Conservation (phyloP, 1,284 basidiomycete genomes). For the Tylopilus microsporus region DNA sequence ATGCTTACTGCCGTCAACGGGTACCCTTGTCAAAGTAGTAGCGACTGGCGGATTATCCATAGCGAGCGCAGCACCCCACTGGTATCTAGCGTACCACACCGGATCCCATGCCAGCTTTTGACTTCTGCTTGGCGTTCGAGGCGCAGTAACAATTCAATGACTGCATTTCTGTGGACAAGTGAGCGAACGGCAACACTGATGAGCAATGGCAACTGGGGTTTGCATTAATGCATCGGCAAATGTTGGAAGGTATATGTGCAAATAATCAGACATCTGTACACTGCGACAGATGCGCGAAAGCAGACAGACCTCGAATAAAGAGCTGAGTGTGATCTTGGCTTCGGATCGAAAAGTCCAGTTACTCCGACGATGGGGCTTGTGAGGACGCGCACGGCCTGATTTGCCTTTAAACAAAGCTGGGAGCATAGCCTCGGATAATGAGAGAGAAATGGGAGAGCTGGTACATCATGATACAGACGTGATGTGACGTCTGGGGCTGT, state of each 20-base stretch:
- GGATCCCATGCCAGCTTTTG: constrained; percentile 56
- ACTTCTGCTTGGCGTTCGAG: constrained; percentile 49
- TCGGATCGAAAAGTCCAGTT: constrained; percentile 56
- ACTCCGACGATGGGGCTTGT: constrained; percentile 55
- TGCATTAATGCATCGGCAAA: constrained; percentile 42
- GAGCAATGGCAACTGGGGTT: constrained; percentile 48
- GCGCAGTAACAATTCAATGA: constrained; percentile 63
- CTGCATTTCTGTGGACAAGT: constrained; percentile 49
- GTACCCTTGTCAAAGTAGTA: constrained; percentile 39
- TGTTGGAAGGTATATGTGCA: constrained; percentile 65
- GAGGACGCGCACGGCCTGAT: constrained; percentile 52
- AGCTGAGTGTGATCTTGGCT: constrained; percentile 52
- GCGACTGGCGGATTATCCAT: constrained; percentile 61
- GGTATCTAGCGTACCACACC: constrained; percentile 31
- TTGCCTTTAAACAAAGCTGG: too few species aligned
- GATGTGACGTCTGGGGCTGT: too few species aligned
- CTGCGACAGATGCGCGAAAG: not conserved
- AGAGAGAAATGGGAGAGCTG: too few species aligned
- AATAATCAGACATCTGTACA: constrained; percentile 40
- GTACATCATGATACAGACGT: too few species aligned
- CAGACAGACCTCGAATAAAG: constrained; percentile 54
- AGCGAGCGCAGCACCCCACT: constrained; percentile 48
- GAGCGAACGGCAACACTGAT: constrained; percentile 50
- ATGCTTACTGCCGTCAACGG: constrained; percentile 38
- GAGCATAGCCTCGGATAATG: too few species aligned